Conservation (phyloP, 331 rosid species). For the Quercus phellos region DNA sequence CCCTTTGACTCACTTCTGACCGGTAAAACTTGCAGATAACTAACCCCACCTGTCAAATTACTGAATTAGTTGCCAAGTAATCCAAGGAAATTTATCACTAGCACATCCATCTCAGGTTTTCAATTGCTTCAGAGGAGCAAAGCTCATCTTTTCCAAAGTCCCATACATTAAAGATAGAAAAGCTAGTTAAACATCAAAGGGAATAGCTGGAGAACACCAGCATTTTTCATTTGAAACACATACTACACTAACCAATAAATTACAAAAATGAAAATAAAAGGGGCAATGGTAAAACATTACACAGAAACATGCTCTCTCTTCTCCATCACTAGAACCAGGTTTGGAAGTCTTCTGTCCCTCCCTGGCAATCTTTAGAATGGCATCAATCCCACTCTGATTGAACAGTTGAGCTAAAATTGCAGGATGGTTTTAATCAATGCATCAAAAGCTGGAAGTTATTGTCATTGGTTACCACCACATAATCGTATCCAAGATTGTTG, state of each 20-base stretch:
- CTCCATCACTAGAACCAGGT: neutral
- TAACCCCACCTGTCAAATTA: too few relatives aligned
- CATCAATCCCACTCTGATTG: neutral
- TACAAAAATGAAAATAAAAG: neutral
- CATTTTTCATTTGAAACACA: too few relatives aligned
- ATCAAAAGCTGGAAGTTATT: conserved; percentile 60
- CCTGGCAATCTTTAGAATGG: neutral
- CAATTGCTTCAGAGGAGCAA: neutral
- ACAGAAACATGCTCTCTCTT: conserved; percentile 4
- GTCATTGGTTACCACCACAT: conserved; percentile 54
- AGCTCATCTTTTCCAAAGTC: neutral
- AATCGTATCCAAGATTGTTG: conserved; percentile 58
- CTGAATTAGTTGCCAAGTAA: too few relatives aligned
- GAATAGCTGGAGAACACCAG: too few relatives aligned
- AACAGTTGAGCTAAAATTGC: neutral
- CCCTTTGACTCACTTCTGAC: too few relatives aligned
- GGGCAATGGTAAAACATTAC: neutral
- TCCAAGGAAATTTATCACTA: too few relatives aligned
- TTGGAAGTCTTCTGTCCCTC: neutral
- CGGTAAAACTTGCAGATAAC: too few relatives aligned
- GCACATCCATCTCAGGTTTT: too few relatives aligned
- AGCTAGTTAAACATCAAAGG: too few relatives aligned
- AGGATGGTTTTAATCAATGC: conserved; percentile 34
- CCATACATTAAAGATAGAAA: neutral
- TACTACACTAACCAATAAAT: neutral